Evolutionary conservation across 2,329 filamentous ascomycete genomes (phyloP).

Genomic region (Sporothrix inflata): DNA sequence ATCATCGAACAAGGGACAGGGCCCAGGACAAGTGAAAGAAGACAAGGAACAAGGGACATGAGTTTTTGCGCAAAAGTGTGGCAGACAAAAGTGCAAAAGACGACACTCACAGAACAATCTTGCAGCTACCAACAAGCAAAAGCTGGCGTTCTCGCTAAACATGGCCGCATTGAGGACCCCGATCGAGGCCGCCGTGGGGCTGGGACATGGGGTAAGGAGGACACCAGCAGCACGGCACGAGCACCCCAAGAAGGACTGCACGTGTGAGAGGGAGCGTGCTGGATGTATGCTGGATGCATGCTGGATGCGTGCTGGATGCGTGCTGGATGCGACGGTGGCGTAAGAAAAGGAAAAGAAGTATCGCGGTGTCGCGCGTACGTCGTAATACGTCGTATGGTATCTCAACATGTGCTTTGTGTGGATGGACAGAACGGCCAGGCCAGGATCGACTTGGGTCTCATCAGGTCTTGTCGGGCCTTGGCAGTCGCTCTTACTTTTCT

Average conservation of each 20-base stretch:
- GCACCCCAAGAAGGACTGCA: not conserved
- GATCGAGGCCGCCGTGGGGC: not conserved
- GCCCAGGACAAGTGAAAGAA: not conserved
- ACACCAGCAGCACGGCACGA: not conserved
- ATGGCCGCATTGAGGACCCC: not conserved
- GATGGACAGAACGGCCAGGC: not conserved
- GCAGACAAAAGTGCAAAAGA: not conserved
- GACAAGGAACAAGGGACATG: slow-evolving; percentile 2
- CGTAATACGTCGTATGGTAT: not conserved
- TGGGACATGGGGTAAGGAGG: not conserved
- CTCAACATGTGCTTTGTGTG: not conserved
- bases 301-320: not conserved
- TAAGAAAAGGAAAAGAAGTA: not conserved
- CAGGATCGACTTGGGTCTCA: not conserved
- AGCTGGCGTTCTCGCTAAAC: slow-evolving; percentile 7
- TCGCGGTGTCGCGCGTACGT: not conserved
- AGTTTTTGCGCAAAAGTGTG: not conserved
- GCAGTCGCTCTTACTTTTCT: not conserved
- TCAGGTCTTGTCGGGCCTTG: not conserved
- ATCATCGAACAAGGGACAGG: not conserved
- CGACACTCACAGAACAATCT: not conserved
- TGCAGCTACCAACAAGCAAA: not conserved
- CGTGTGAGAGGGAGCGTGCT: not conserved
- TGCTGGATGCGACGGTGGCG: not conserved
- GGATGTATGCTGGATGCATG: not conserved